Conservation (phyloP, 371 early-diverging fungal species). For the Rhizomucor pusillus region DNA sequence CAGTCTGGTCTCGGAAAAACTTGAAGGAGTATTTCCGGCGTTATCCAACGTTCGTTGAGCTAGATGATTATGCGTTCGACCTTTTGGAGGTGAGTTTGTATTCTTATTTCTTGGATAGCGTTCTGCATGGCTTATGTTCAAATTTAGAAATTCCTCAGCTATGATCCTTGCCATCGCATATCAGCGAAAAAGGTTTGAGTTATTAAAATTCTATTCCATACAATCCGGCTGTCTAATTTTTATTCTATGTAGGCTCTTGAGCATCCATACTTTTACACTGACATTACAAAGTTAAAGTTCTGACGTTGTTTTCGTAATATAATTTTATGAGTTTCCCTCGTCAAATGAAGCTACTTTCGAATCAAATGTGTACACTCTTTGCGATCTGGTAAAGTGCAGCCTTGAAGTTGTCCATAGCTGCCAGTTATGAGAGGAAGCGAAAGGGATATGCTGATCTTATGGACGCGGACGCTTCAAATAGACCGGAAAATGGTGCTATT, state of each 20-base stretch:
- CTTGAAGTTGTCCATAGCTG: too few species aligned
- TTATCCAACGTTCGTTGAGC: conserved; percentile 2
- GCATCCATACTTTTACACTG: conserved; percentile 19
- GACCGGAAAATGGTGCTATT: too few species aligned
- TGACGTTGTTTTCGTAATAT: neutral
- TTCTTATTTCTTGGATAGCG: neutral
- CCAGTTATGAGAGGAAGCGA: too few species aligned
- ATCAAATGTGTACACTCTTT: neutral
- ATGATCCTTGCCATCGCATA: conserved; percentile 12
- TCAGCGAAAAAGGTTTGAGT: conserved; percentile 16
- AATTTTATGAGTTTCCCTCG: neutral
- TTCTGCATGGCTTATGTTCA: neutral
- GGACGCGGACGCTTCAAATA: too few species aligned
- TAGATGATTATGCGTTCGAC: conserved; percentile 10
- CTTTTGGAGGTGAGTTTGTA: conserved; percentile 5
- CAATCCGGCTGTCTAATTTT: neutral
- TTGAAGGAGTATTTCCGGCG: conserved; percentile 6
- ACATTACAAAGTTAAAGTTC: conserved; percentile 11
- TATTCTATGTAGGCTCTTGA: conserved; percentile 9
- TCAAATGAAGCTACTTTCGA: neutral
- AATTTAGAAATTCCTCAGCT: conserved; percentile 11
- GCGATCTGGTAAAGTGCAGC: too few species aligned
- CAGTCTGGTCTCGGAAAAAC: conserved; percentile 17
- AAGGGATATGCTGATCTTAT: too few species aligned
- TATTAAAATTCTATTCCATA: neutral